Percentiles rank a stretch among this genome's conserved stretches.
phyloP scores from a whole-genome alignment of 2,329 filamentous ascomycete species.

The Trichoderma polysporum region DNA sequence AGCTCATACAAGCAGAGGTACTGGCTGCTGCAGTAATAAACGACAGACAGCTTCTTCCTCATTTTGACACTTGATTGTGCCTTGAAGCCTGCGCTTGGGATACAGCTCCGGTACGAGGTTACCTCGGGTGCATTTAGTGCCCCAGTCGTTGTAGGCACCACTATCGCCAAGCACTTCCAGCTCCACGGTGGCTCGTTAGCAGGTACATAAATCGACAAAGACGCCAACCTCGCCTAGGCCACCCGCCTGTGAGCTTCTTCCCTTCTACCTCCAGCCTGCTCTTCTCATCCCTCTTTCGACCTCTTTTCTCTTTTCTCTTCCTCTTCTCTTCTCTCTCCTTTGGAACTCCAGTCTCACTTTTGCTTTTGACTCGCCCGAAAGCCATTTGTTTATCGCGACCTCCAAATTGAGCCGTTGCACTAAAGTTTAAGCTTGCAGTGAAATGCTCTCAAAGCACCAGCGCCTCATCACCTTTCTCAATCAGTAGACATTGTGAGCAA shows the following conservation, averaged over 20 bases:
- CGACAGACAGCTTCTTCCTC: background rate
- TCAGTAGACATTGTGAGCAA: background rate
- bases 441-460: background rate
- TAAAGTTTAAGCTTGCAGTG: background rate
- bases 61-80: background rate
- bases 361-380: background rate
- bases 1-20: background rate
- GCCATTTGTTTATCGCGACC: background rate
- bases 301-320: background rate
- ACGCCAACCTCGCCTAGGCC: background rate
- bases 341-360: background rate
- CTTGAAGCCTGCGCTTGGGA: background rate
- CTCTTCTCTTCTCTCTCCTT: background rate
- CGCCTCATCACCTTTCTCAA: background rate
- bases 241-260: background rate
- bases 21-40: background rate
- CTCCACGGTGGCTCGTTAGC: background rate
- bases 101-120: background rate
- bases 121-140: background rate
- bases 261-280: background rate
- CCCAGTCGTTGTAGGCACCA: background rate
- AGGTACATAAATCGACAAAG: background rate
- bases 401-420: background rate
- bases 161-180: background rate
- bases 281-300: background rate